Conservation (phyloP, 2,329 filamentous ascomycete genomes). For the Cladophialophora psammophila region DNA sequence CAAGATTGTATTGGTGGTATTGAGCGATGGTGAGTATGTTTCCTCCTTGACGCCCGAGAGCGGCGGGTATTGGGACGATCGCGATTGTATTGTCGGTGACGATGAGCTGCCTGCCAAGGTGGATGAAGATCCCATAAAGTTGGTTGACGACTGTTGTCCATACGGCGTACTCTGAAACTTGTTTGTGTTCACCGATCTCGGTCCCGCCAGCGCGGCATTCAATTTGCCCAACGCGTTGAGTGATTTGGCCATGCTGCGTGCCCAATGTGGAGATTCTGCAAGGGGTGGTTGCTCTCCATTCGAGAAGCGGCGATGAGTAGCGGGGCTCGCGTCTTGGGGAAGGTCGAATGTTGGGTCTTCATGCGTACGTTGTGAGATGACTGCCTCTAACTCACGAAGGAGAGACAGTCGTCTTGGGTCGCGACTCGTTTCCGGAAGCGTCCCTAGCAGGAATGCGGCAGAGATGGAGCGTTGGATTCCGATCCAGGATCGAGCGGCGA, state of each 20-base stretch:
- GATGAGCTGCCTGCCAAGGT: conserved; percentile 2
- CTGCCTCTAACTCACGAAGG: conserved; percentile 52
- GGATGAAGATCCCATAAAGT: conserved; percentile 10
- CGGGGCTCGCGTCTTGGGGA: conserved; percentile 32
- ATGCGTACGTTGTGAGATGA: conserved; percentile 53
- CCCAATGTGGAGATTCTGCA: conserved; percentile 50
- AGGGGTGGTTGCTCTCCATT: conserved; percentile 23
- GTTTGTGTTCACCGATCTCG: conserved; percentile 21
- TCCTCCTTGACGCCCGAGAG: conserved; percentile 29
- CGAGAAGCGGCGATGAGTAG: conserved; percentile 28
- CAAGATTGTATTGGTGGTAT: conserved; percentile 15
- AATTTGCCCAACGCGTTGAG: conserved; percentile 56
- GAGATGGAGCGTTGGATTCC: conserved; percentile 57
- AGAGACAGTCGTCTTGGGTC: conserved; percentile 51
- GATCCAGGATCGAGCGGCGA: conserved; percentile 57
- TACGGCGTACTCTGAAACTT: conserved; percentile 24
- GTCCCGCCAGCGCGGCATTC: conserved; percentile 48
- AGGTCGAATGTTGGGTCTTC: conserved; percentile 38
- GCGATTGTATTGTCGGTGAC: conserved; percentile 19
- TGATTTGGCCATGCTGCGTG: conserved; percentile 55
- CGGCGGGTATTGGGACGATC: conserved; percentile 19
- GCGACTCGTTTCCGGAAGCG: conserved; percentile 54
- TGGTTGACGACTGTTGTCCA: conserved; percentile 13
- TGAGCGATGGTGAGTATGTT: conserved; percentile 30
- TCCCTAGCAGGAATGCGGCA: conserved; percentile 56